Percentiles rank a stretch among this genome's conserved stretches.
phyloP scores from a whole-genome alignment of 176 grass and related monocot species.

The Triticum turgidum region DNA sequence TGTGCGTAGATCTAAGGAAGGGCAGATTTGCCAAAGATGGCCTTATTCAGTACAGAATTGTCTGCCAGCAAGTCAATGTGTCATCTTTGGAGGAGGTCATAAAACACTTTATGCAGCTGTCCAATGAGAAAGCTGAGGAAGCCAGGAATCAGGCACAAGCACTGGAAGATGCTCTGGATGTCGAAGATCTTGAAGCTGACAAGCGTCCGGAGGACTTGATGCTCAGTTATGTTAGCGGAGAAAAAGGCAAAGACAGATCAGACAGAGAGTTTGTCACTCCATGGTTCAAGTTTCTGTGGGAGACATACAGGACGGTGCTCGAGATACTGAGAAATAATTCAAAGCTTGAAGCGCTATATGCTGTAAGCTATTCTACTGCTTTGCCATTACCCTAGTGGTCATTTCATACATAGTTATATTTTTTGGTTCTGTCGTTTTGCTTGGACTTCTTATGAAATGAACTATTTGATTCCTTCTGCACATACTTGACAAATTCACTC shows the following conservation, averaged over 20 bases:
- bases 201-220: conserved; percentile 96
- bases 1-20: conserved; percentile 88
- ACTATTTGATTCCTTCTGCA: neutral
- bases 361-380: conserved; percentile 53
- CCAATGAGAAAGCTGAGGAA: conserved; percentile 82
- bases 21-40: conserved; percentile 98
- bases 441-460: neutral
- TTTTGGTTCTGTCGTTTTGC: neutral
- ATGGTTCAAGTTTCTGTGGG: conserved; percentile 99
- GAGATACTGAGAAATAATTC: conserved; percentile 97
- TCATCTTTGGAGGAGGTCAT: conserved; percentile 93
- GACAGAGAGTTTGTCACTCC: conserved; percentile 93
- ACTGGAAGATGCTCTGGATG: conserved; percentile 91
- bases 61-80: conserved; percentile 97
- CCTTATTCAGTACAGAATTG: conserved; percentile 93
- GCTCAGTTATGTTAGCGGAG: conserved; percentile 93
- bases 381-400: neutral
- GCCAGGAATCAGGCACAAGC: conserved; percentile 71
- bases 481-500: neutral
- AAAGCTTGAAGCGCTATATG: conserved; percentile 90
- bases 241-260: conserved; percentile 91
- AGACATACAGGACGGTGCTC: conserved; percentile 90
- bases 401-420: neutral
- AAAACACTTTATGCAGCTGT: conserved; percentile 95
- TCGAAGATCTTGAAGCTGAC: conserved; percentile 95